Base-by-base conservation (phyloP, 345 rosid genomes). In the Eucalyptus shirleyi region DNA sequence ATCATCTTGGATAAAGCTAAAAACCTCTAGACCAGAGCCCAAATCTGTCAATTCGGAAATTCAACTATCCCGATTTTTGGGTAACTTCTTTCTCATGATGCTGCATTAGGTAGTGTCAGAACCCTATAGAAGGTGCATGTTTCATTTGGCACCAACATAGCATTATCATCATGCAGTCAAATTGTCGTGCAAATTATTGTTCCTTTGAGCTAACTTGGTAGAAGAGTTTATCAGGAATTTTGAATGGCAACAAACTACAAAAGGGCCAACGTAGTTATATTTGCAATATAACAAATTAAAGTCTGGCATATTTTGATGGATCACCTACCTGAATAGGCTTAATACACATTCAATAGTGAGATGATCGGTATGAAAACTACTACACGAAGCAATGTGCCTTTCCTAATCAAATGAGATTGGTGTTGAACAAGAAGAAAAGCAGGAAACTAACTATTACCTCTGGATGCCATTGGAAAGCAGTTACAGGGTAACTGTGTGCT, bases 381-480 rank as follows among this genome's bases (percentile, higher is more conserved):
- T 5, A 18, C 81, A 7, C 18, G 26, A 69, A 69, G 81, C 81
- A 34, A 69, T 18, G 24, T 6, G 1, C 13, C 13, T 34, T 69
- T 34, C 44, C 44, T 34, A 18, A 69, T 34, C 81, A 69, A 34
- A 69, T 9, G 44, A 34, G 5, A 69, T 34, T 69, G 10, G 81
- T 69, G 81, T 34, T 6, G n/a, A 67, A 42, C 42, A 51, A 67
- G 86, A 82, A 62, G 28, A 19, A 77, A 81, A 86, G 86, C 72
- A 87, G 81, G 7, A 87, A 86, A 49, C 28, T 87, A 86, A 82
- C 42, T 40, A 87, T 86, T 3, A 96, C 99, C 98, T 98, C 99
- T 9, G 99, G 98, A 91, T 98, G 99, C 98, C 99, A 98, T 45
- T 98, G 99, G 93, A 98, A 95, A 85, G 94, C 98, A n/a, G 97